Base-by-base conservation (phyloP, 371 early-diverging fungal genomes). In the Circinella minor region DNA sequence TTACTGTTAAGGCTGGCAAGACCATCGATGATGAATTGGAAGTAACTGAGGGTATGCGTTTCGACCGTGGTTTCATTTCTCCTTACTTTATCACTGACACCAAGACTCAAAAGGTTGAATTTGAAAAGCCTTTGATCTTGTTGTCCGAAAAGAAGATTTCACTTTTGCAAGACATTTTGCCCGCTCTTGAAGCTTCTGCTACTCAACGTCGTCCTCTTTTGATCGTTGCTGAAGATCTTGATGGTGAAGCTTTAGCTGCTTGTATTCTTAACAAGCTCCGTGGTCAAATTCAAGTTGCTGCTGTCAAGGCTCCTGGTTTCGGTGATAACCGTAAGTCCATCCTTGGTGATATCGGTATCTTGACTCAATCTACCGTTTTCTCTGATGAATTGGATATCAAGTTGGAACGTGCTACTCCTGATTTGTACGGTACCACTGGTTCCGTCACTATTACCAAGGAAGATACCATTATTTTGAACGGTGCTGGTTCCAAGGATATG, bases 291-390 rank as follows among this genome's bases (percentile, higher is more conserved):
- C 94, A 94, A 82, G 97, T 98, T 47, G 92, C 91, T 74, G 95
- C 95, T 48, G 98, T 98, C 83, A 98, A 98, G 91, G 98, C 99
- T 9, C 99, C 99, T 65, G 99, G 99, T 48, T 98, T 98, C 70
- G 99, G 99, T 81, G 99, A 98, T 84, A 98, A 98, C 92, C 94
- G 99, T 82, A 98, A 98, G 90, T 94, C 95, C 54, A 97, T 96
- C 72, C 87, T 98, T 61, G 96, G 96, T 65, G 99, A 98, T 83
- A 90, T 98, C 74, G 98, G 94, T 73, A 94, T 96, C 66, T 84
- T 98, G 70, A 98, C 99, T 68, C 93, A 95, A 80, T 92, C 91
- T 62, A 93, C 94, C 57, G 99, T 98, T 68, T 98, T 98, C 85
- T 91, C 92, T 57, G 97, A 97, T 76, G 98, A 98, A 73, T 88